A percentile compares a stretch with the other conserved stretches of the same genome.
Evolutionary conservation across 148 eudicot species (phyloP).

Genomic region (Rhododendron williamsianum): DNA sequence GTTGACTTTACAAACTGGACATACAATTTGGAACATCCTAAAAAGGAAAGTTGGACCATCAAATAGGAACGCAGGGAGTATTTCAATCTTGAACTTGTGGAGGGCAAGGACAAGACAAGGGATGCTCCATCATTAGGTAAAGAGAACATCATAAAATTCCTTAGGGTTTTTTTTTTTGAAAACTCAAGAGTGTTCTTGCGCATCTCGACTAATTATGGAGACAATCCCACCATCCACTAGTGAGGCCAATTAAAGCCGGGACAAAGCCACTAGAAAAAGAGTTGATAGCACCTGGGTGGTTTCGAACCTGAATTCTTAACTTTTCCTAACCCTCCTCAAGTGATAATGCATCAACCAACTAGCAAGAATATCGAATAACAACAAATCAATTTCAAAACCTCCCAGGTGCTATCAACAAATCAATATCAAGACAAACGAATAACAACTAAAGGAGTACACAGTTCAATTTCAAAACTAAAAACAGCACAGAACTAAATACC

Average conservation of each 20-base stretch:
- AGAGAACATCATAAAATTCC: background rate
- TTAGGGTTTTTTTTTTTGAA: background rate
- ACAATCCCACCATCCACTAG: background rate
- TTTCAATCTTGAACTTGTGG: background rate
- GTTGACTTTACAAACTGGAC: too few relatives aligned
- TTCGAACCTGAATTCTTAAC: background rate
- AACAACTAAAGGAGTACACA: background rate
- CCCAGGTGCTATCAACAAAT: too few relatives aligned
- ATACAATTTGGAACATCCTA: too few relatives aligned
- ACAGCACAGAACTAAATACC: constrained; percentile 30
- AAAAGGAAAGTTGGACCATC: too few relatives aligned
- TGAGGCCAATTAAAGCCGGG: background rate
- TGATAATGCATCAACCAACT: background rate
- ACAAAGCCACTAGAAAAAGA: background rate
- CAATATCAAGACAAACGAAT: background rate
- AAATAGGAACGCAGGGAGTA: too few relatives aligned
- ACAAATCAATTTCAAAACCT: too few relatives aligned
- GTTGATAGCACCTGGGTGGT: background rate
- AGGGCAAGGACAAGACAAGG: background rate
- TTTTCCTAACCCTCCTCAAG: background rate
- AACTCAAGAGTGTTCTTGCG: background rate
- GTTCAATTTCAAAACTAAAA: background rate
- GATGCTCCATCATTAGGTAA: background rate
- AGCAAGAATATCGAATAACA: background rate
- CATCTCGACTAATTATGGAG: background rate